Evolutionary conservation across 257 asterid species (phyloP).

Genomic region (Misopates orontium): DNA sequence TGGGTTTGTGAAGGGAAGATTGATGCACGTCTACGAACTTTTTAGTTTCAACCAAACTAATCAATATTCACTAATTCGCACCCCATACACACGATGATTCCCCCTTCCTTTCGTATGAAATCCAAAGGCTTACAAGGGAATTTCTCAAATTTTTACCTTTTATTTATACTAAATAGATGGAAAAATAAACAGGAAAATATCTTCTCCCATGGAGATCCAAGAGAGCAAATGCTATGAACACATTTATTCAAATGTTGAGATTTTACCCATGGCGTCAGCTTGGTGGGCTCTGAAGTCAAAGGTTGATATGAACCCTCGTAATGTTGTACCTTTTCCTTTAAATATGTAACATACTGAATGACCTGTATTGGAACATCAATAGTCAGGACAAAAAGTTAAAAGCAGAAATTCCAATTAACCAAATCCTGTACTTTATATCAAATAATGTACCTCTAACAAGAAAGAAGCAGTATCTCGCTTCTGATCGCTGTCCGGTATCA

Average conservation of each 20-base stretch:
- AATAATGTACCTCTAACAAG: constrained; percentile 62
- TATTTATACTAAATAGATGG: too few species aligned
- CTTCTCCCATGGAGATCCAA: constrained; percentile 1
- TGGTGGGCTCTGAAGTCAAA: constrained; percentile 86
- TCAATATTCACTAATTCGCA: constrained; percentile 13
- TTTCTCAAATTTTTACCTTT: constrained; percentile 18
- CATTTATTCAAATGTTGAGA: constrained; percentile 13
- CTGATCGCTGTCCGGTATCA: constrained; percentile 83
- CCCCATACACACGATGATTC: constrained; percentile 22
- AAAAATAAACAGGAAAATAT: too few species aligned
- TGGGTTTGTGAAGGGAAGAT: not conserved
- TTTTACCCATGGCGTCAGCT: constrained; percentile 95
- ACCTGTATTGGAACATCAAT: constrained; percentile 56
- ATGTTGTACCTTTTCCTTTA: constrained; percentile 79
- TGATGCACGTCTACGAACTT: not conserved
- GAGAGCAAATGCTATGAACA: not conserved
- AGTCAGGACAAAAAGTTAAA: constrained; percentile 23
- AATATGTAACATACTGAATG: constrained; percentile 75
- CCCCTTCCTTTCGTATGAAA: constrained; percentile 27
- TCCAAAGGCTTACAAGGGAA: constrained; percentile 27
- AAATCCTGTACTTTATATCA: constrained; percentile 6
- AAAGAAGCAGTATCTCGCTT: constrained; percentile 94
- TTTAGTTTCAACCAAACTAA: constrained; percentile 21
- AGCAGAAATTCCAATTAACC: constrained; percentile 10
- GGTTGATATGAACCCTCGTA: constrained; percentile 80